A percentile compares a stretch with the other conserved stretches of the same genome.
phyloP scores from a whole-genome alignment of 169 alveolate genomes.

The Plasmodium billcollinsi region DNA sequence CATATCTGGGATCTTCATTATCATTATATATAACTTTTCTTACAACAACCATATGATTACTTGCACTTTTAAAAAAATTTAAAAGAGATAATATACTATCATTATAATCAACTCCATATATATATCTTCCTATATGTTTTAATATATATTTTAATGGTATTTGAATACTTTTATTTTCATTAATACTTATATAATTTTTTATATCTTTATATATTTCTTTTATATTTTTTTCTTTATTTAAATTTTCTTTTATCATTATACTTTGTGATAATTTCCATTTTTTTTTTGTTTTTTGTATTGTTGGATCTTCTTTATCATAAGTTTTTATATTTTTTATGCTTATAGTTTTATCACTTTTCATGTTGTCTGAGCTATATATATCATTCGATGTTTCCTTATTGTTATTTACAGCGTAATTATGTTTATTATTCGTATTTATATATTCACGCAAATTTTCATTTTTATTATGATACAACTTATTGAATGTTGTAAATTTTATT shows the following conservation, averaged over 20 bases:
- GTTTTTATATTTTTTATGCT: background rate
- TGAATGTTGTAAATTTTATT: no score
- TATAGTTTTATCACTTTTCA: no score
- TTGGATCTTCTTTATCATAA: background rate
- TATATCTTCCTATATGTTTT: conserved; percentile 68
- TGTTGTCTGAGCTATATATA: no score
- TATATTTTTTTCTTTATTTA: conserved; percentile 68
- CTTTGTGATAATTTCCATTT: background rate
- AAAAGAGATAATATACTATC: conserved; percentile 67
- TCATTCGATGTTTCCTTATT: no score
- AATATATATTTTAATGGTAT: conserved; percentile 64
- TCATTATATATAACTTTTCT: conserved; percentile 78
- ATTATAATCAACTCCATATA: conserved; percentile 64
- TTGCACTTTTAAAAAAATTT: conserved; percentile 59
- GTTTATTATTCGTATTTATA: no score
- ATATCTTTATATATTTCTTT: conserved; percentile 44
- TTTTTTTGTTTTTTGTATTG: background rate
- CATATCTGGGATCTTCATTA: conserved; percentile 81
- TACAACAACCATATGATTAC: conserved; percentile 80
- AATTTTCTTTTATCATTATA: conserved; percentile 52
- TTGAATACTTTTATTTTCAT: conserved; percentile 44
- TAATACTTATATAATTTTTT: conserved; percentile 43
- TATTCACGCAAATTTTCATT: no score
- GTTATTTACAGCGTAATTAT: no score
- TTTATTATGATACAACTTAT: no score